A percentile compares a stretch with the other conserved stretches of the same genome.
These are phyloP conservation scores for Dictyostelium intermedium DNA, from an alignment of 78 protist species.

Conservation along the genomic window DNA sequence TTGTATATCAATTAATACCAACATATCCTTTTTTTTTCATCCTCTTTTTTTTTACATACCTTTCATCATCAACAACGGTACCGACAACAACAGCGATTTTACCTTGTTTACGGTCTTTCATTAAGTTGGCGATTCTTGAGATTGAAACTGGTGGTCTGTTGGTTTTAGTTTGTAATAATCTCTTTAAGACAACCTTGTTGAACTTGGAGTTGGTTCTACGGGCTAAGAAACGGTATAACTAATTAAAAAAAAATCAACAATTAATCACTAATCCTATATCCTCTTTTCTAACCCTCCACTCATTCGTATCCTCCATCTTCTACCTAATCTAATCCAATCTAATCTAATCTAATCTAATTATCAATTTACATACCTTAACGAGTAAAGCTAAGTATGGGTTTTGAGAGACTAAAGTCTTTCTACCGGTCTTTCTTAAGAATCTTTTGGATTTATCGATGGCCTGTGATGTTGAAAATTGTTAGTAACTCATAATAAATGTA, in stretches of 20 bases:
- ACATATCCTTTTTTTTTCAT: not conserved
- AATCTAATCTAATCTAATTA: too few relatives aligned
- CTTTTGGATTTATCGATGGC: slow-evolving; percentile 79
- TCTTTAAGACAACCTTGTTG: slow-evolving; percentile 95
- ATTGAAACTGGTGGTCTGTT: slow-evolving; percentile 96
- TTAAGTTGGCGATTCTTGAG: slow-evolving; percentile 84
- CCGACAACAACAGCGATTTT: slow-evolving; percentile 97
- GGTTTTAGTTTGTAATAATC: slow-evolving; percentile 91
- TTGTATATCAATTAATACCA: not conserved
- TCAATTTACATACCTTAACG: slow-evolving; percentile 79
- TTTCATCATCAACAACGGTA: slow-evolving; percentile 98
- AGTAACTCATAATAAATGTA: too few relatives aligned
- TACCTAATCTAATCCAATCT: not conserved
- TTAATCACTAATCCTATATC: not conserved
- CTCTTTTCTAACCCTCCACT: not conserved
- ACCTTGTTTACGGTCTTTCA: slow-evolving; percentile 84
- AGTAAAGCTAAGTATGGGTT: slow-evolving; percentile 84
- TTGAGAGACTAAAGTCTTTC: slow-evolving; percentile 81
- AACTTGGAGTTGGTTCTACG: slow-evolving; percentile 98
- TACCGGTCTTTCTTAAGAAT: slow-evolving; percentile 70
- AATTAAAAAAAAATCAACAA: not conserved
- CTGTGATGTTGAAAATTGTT: not conserved
- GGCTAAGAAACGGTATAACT: slow-evolving; percentile 98
- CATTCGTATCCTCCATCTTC: not conserved
- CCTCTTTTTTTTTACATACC: not conserved